Conservation (phyloP, 1,284 basidiomycete genomes). For the Naganishia sp. region DNA sequence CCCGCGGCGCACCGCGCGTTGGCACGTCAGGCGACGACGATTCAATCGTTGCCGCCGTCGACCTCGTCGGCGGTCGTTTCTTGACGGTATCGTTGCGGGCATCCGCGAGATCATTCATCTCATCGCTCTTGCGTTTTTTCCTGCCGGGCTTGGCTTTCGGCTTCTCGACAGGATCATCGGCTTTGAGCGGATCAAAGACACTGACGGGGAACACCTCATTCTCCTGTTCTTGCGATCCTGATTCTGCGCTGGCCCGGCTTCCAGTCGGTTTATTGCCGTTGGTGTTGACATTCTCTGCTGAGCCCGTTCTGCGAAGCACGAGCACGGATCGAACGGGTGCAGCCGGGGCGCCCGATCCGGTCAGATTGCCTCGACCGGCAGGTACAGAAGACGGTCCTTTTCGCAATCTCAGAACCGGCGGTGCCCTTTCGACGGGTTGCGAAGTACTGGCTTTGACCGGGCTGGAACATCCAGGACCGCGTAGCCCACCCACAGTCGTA, state of each 20-base stretch:
- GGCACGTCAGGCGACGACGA: not conserved
- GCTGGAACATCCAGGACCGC: conserved; percentile 3
- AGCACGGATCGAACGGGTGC: not conserved
- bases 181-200: too few relatives aligned
- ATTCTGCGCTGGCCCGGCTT: not conserved
- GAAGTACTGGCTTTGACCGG: not conserved
- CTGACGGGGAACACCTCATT: conserved; percentile 1
- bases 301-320: conserved; percentile 6
- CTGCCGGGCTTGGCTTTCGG: not conserved
- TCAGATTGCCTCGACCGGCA: not conserved
- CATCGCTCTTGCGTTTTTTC: conserved; percentile 23
- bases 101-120: conserved; percentile 5
- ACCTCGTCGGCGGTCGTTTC: not conserved
- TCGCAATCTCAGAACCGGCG: not conserved
- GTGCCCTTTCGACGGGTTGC: too few relatives aligned
- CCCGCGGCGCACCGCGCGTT: not conserved
- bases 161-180: not conserved
- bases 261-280: not conserved
- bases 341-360: not conserved
- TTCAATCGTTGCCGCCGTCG: not conserved
- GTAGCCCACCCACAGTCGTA: not conserved
- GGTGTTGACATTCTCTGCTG: conserved; percentile 6
- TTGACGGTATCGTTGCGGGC: not conserved
- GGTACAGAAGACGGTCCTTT: not conserved
- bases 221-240: conserved; percentile 8